A percentile compares a stretch with the other conserved stretches of the same genome.
These are phyloP conservation scores for Paralagenidium karlingii DNA, from an alignment of 352 stramenopile species.

Conservation along the genomic window DNA sequence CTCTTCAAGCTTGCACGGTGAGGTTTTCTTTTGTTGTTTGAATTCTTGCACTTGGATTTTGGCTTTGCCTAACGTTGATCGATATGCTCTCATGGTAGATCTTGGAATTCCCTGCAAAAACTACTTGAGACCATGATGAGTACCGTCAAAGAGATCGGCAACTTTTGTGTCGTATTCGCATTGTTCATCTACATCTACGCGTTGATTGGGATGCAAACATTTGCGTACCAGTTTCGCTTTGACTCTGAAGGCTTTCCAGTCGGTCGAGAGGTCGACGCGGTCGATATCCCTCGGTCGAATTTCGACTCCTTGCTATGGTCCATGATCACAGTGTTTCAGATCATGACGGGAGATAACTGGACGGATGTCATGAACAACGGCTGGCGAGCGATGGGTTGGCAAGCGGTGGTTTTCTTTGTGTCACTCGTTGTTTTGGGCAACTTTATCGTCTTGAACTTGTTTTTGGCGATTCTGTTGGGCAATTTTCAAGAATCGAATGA, in stretches of 20 bases:
- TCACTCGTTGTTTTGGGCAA: conserved; percentile 77
- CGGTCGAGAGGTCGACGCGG: conserved; percentile 10
- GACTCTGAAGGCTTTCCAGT: conserved; percentile 43
- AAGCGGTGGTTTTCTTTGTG: conserved; percentile 62
- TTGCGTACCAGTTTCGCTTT: conserved; percentile 87
- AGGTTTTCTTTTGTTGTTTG: conserved; percentile 46
- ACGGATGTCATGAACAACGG: conserved; percentile 85
- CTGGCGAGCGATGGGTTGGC: conserved; percentile 53
- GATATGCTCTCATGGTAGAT: conserved; percentile 45
- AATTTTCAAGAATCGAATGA: conserved; percentile 77
- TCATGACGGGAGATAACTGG: conserved; percentile 90
- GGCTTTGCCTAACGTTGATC: no score
- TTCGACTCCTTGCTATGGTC: conserved; percentile 64
- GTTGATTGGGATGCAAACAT: conserved; percentile 87
- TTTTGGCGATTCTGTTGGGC: conserved; percentile 84
- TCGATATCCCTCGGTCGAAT: conserved; percentile 36
- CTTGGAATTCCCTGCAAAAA: conserved; percentile 86
- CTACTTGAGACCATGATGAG: conserved; percentile 84
- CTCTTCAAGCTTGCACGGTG: conserved; percentile 85
- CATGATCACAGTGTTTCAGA: conserved; percentile 65
- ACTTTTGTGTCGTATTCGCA: conserved; percentile 86
- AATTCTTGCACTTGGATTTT: no score
- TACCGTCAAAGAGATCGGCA: conserved; percentile 82
- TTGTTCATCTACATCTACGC: conserved; percentile 92
- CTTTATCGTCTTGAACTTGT: conserved; percentile 88